Base-by-base conservation (phyloP, 2,329 filamentous ascomycete genomes). In the Fusarium pininemorale region DNA sequence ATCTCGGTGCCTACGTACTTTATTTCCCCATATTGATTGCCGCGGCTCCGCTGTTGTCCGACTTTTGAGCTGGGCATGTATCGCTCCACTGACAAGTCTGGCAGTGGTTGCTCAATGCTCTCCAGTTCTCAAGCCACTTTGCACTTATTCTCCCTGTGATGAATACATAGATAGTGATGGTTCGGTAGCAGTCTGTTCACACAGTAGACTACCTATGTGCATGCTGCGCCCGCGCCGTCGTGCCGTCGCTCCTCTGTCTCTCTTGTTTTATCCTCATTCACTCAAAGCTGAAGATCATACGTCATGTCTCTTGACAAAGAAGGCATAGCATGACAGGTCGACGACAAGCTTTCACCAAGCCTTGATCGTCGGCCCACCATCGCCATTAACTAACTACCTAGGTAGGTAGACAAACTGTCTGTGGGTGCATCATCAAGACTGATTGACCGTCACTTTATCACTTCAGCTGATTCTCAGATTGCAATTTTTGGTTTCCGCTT, bases 321-420 rank as follows among this genome's bases (percentile, higher is more conserved):
- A 59, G 32, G 26, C 15, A 51, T 24, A 24, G 30, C 18, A 47
- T 54, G 48, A 32, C 47, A 62, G 44, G 38, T 26, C 42, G 42
- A 60, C 58, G 42, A 60, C 58, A 73, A 70, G 70, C 70, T 69
- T 73, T 66, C 55, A 61, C 58, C 58, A 73, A 66, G 56, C 50
- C 47, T 53, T 70, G 65, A 73, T 73, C 70, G 53, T 16, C 66
- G 32, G 63, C 12, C 65, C 44, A 39, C 59, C 57, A 45, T 45
- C 56, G n/a, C 35, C 51, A 54, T 42, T 15, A 16, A 35, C 32
- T 35, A 8, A 1, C 24, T 26, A 26, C 24, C 24, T 26, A 26
- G 24, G 5, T 35, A 35, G 32, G 32, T 35, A 41, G 28, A 26
- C 16, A 47, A 37, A 41, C 13, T 13, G 16, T 30, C 13, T 48